These are phyloP conservation scores for Pistacia vera DNA, from an alignment of 345 rosid genomes.

Conservation along the genomic window DNA sequence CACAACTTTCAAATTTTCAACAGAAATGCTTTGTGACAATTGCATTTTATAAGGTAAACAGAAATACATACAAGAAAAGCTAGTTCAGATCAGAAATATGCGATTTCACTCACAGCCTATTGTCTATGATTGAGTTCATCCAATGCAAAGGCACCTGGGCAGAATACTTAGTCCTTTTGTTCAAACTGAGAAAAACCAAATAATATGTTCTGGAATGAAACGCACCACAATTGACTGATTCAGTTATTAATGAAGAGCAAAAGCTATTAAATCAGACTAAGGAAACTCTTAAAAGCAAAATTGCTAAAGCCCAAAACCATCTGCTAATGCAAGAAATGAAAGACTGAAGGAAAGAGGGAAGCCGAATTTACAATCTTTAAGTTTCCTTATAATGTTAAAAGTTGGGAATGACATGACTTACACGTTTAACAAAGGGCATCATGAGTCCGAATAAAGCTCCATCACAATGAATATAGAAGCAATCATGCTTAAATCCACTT, in stretches of 20 bases:
- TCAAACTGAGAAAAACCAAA: background rate
- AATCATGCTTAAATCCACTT: constrained; percentile 69
- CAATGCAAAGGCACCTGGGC: background rate
- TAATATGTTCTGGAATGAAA: background rate
- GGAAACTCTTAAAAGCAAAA: background rate
- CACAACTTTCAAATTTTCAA: background rate
- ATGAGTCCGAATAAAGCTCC: constrained; percentile 98
- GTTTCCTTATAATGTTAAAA: background rate
- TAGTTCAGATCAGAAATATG: background rate
- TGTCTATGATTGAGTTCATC: background rate
- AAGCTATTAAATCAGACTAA: background rate
- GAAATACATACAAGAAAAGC: background rate
- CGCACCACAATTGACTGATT: background rate
- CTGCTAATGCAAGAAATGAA: background rate
- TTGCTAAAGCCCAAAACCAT: constrained; percentile 1
- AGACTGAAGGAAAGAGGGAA: background rate
- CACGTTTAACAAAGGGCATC: constrained; percentile 96
- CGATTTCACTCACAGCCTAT: background rate
- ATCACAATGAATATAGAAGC: constrained; percentile 95
- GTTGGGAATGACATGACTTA: constrained; percentile 34
- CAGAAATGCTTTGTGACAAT: no score
- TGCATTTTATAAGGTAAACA: background rate
- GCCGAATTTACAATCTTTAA: background rate
- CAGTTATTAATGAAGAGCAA: background rate
- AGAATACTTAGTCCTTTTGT: background rate